These are phyloP conservation scores for Plantago lanceolata DNA, from an alignment of 305 asterid genomes.

Conservation along the genomic window DNA sequence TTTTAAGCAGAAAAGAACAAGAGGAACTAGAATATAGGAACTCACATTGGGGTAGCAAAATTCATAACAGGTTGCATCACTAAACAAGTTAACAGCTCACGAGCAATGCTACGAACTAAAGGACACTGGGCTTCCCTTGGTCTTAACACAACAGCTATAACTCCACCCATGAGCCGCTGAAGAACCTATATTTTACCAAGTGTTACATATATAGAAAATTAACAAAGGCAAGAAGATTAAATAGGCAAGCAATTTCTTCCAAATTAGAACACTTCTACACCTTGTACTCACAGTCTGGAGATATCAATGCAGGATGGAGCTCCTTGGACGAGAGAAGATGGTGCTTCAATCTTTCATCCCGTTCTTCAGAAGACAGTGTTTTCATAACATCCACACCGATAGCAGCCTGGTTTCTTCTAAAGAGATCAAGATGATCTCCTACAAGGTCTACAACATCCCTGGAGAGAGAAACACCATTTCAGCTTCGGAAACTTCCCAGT, in stretches of 20 bases:
- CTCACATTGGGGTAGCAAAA: conserved; percentile 90
- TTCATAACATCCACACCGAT: conserved; percentile 95
- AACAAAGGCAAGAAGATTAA: conserved; percentile 11
- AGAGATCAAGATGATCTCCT: conserved; percentile 88
- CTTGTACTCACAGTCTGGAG: conserved; percentile 99
- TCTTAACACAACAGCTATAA: conserved; percentile 79
- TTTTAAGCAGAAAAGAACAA: conserved; percentile 53
- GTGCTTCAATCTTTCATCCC: conserved; percentile 96
- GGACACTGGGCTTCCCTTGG: conserved; percentile 94
- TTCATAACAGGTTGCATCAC: conserved; percentile 87
- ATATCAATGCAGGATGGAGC: conserved; percentile 97
- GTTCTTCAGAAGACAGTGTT: conserved; percentile 91
- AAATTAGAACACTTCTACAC: conserved; percentile 66
- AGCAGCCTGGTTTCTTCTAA: conserved; percentile 77
- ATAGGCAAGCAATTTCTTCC: conserved; percentile 35
- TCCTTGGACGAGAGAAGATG: conserved; percentile 75
- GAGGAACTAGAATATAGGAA: conserved; percentile 32
- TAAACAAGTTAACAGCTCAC: conserved; percentile 85
- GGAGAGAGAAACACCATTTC: conserved; percentile 28
- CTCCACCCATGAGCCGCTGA: conserved; percentile 87
- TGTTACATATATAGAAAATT: conserved; percentile 26
- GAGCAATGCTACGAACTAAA: conserved; percentile 84
- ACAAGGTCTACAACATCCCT: conserved; percentile 85
- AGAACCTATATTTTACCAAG: conserved; percentile 48
- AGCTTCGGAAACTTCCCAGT: conserved; percentile 41